Conservation (phyloP, 208 protist genomes). For the Trypanosoma conorhini region DNA sequence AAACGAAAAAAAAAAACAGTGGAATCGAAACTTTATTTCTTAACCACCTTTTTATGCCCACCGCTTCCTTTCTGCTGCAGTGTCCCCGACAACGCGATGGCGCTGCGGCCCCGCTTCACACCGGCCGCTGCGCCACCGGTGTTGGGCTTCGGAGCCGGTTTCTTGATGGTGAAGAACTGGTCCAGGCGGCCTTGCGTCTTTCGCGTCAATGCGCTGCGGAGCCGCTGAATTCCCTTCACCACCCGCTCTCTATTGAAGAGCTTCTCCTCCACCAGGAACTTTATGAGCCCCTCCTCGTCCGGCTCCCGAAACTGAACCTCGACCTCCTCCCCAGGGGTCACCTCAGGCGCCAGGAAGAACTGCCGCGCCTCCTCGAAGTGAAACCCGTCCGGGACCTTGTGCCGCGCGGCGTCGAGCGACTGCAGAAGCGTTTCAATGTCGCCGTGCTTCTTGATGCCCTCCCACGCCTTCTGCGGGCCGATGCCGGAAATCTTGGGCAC, state of each 20-base stretch:
- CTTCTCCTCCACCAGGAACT: slow-evolving; percentile 98
- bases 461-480: slow-evolving; percentile 95
- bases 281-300: slow-evolving; percentile 96
- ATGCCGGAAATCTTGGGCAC: slow-evolving; percentile 98
- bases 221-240: slow-evolving; percentile 74
- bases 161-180: slow-evolving; percentile 83
- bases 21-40: slow-evolving; percentile 46
- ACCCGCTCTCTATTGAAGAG: slow-evolving; percentile 95
- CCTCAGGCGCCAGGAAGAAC: slow-evolving; percentile 94
- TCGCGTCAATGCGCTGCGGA: slow-evolving; percentile 61
- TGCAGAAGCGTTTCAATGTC: slow-evolving; percentile 96
- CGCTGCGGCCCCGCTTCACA: slow-evolving; percentile 51
- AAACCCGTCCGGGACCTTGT: slow-evolving; percentile 88
- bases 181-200: slow-evolving; percentile 92
- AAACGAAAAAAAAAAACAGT: neutral
- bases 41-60: slow-evolving; percentile 86
- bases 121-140: slow-evolving; percentile 22
- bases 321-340: slow-evolving; percentile 65
- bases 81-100: slow-evolving; percentile 56
- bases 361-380: slow-evolving; percentile 86
- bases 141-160: slow-evolving; percentile 8
- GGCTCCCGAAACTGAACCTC: slow-evolving; percentile 95
- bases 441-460: slow-evolving; percentile 95
- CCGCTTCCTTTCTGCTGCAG: slow-evolving; percentile 51
- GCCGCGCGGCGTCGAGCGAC: slow-evolving; percentile 86